Evolutionary conservation across 345 rosid species (phyloP).

Genomic region (Corchorus olitorius): DNA sequence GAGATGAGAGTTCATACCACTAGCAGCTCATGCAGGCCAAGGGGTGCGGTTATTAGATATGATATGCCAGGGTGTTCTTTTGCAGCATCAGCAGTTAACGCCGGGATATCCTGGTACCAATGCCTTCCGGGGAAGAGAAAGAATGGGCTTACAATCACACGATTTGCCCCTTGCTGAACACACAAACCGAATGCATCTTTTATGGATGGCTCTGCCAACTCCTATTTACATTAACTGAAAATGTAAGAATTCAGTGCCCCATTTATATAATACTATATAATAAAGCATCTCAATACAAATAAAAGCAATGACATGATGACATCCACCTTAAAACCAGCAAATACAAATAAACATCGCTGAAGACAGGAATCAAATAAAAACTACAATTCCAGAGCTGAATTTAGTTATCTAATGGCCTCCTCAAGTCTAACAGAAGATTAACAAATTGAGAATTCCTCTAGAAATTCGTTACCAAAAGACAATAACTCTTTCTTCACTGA

Average conservation of each 20-base stretch:
- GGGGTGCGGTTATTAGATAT: conserved; percentile 84
- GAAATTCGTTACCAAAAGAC: background rate
- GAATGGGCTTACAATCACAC: conserved; percentile 88
- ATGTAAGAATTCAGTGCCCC: conserved; percentile 4
- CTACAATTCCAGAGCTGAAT: background rate
- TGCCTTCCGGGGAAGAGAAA: conserved; percentile 94
- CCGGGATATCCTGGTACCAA: conserved; percentile 92
- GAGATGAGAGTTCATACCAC: conserved; percentile 51
- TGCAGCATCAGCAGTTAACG: conserved; percentile 90
- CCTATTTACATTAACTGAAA: conserved; percentile 45
- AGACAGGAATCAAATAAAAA: background rate
- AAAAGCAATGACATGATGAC: background rate
- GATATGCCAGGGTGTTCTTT: conserved; percentile 67
- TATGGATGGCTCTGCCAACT: conserved; percentile 89
- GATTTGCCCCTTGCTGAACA: conserved; percentile 71
- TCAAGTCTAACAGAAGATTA: background rate
- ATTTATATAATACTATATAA: too few species aligned
- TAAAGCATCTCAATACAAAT: background rate
- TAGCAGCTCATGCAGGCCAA: conserved; percentile 81
- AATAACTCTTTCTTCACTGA: background rate
- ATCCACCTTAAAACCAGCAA: background rate
- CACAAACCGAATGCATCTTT: conserved; percentile 74
- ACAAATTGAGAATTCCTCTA: background rate
- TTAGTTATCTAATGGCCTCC: background rate
- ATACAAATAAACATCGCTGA: background rate